phyloP scores from a whole-genome alignment of 305 asterid species.

The Solanum aculeatissimum region DNA sequence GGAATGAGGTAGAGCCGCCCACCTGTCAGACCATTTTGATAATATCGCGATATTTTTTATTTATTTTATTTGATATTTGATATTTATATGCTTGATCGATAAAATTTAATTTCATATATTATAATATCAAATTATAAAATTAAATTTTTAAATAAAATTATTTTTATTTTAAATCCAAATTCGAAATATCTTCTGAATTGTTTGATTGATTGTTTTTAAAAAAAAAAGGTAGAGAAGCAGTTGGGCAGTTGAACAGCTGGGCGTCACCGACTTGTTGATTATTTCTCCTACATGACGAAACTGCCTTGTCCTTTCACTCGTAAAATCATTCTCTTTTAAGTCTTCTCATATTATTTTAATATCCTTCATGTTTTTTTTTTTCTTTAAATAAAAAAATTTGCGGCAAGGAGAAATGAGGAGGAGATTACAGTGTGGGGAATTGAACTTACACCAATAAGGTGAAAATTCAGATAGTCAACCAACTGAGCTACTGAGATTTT shows the following conservation, averaged over 20 bases:
- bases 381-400: too few relatives aligned
- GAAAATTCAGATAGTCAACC: too few relatives aligned
- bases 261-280: not conserved
- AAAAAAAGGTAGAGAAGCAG: slow-evolving; percentile 2
- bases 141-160: not conserved
- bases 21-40: not conserved
- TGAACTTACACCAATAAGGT: too few relatives aligned
- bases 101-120: too few relatives aligned
- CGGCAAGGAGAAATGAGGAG: too few relatives aligned
- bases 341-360: not conserved
- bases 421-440: too few relatives aligned
- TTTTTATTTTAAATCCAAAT: not conserved
- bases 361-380: not conserved
- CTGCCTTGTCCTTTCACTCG: not conserved
- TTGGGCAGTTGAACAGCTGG: slow-evolving; percentile 20
- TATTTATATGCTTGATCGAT: not conserved
- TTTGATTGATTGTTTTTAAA: not conserved
- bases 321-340: not conserved
- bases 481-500: too few relatives aligned
- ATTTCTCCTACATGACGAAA: not conserved
- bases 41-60: not conserved
- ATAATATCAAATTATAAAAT: not conserved
- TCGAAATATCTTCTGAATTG: not conserved
- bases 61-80: not conserved
- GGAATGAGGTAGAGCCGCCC: not conserved